These are phyloP conservation scores for Hirsutella rhossiliensis DNA, from an alignment of 2,329 filamentous ascomycete genomes.

Conservation along the genomic window DNA sequence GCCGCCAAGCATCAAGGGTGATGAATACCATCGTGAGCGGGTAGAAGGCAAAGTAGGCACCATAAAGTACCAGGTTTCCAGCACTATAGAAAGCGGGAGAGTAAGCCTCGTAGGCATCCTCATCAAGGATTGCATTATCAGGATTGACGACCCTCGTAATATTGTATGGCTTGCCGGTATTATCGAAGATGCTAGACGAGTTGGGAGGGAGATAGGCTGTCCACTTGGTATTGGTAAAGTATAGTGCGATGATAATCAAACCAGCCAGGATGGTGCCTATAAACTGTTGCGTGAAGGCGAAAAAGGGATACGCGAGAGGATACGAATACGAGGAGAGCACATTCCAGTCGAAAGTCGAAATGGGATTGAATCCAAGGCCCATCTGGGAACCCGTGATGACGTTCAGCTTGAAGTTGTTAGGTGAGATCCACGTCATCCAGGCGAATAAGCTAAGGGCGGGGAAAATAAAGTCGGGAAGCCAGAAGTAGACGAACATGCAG, in stretches of 20 bases:
- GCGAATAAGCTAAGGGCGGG: slow-evolving; percentile 29
- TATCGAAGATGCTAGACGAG: slow-evolving; percentile 30
- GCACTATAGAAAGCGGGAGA: slow-evolving; percentile 20
- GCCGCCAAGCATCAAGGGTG: slow-evolving; percentile 19
- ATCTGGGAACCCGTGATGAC: slow-evolving; percentile 28
- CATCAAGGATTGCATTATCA: slow-evolving; percentile 16
- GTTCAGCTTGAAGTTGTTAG: slow-evolving; percentile 26
- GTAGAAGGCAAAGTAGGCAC: slow-evolving; percentile 19
- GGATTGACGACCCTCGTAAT: slow-evolving; percentile 30
- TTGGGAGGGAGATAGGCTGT: slow-evolving; percentile 36
- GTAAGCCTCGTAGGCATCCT: slow-evolving; percentile 21
- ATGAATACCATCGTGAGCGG: slow-evolving; percentile 23
- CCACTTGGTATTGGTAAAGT: slow-evolving; percentile 30
- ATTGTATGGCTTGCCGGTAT: slow-evolving; percentile 27
- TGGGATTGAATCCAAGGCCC: slow-evolving; percentile 33
- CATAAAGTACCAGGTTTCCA: slow-evolving; percentile 17
- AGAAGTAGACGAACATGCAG: slow-evolving; percentile 28
- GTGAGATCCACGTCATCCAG: slow-evolving; percentile 40
- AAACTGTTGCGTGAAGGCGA: slow-evolving; percentile 23
- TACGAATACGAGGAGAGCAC: slow-evolving; percentile 10
- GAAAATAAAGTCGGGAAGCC: slow-evolving; percentile 34
- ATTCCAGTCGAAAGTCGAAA: slow-evolving; percentile 37
- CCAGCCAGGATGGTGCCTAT: slow-evolving; percentile 22
- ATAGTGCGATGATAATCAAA: slow-evolving; percentile 27
- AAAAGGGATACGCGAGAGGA: slow-evolving; percentile 25